These are phyloP conservation scores for Scheffersomyces illinoinensis DNA, from an alignment of 1,139 yeast genomes.

Conservation along the genomic window DNA sequence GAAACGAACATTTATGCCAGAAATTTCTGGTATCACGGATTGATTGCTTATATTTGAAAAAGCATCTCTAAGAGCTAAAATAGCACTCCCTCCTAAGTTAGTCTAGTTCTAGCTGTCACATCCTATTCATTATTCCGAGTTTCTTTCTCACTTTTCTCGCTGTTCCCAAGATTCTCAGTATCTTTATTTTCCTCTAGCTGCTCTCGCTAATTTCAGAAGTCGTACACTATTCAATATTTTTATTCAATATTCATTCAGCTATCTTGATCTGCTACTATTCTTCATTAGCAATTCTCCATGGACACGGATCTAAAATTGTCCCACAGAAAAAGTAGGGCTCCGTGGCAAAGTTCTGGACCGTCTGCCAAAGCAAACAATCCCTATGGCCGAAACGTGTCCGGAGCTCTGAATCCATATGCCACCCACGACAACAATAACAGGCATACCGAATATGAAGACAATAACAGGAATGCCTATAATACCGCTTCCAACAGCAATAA, in stretches of 20 bases:
- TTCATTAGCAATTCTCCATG: slow-evolving; percentile 16
- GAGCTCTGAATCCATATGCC: not conserved
- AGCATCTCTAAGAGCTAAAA: not conserved
- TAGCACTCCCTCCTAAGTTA: too few species aligned
- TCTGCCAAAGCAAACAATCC: slow-evolving; percentile 29
- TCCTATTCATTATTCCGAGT: too few species aligned
- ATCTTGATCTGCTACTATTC: not conserved
- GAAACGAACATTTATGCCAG: not conserved
- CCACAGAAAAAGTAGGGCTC: slow-evolving; percentile 47
- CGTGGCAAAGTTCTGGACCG: slow-evolving; percentile 35
- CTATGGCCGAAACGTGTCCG: slow-evolving; percentile 22
- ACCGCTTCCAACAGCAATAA: not conserved
- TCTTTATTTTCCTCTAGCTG: too few species aligned
- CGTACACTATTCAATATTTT: too few species aligned
- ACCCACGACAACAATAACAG: not conserved
- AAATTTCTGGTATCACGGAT: not conserved
- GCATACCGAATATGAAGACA: not conserved
- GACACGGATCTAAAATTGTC: slow-evolving; percentile 30
- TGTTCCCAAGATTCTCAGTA: too few species aligned
- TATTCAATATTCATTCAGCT: too few species aligned
- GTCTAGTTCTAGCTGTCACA: not conserved
- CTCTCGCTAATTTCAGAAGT: too few species aligned
- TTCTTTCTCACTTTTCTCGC: too few species aligned
- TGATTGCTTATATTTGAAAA: not conserved
- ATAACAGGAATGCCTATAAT: not conserved